A percentile compares a stretch with the other conserved stretches of the same genome.
phyloP scores from a whole-genome alignment of 257 asterid genomes.

The Mitragyna speciosa region DNA sequence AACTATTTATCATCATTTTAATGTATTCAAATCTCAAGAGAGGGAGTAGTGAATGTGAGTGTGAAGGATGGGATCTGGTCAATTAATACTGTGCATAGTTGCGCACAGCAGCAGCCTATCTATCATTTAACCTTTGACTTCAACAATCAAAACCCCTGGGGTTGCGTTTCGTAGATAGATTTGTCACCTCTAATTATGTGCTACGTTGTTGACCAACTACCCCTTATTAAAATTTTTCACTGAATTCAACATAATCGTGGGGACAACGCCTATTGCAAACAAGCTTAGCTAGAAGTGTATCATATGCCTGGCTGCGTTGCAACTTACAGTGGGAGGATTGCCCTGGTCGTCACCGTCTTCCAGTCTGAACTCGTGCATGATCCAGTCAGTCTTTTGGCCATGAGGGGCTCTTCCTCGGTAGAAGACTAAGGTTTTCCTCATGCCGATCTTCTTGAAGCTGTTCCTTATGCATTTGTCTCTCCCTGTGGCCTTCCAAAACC shows the following conservation, averaged over 20 bases:
- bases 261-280: background rate
- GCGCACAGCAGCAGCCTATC: too few species aligned
- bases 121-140: too few species aligned
- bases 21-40: too few species aligned
- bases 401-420: constrained; percentile 93
- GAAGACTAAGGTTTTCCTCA: constrained; percentile 90
- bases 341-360: constrained; percentile 46
- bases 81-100: too few species aligned
- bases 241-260: background rate
- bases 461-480: constrained; percentile 83
- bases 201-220: background rate
- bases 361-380: constrained; percentile 88
- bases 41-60: too few species aligned
- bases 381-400: constrained; percentile 92
- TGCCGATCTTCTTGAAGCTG: constrained; percentile 71
- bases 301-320: too few species aligned
- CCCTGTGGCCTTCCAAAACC: constrained; percentile 96
- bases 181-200: background rate
- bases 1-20: too few species aligned
- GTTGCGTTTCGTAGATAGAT: background rate
- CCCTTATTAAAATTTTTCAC: too few species aligned
- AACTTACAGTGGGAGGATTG: constrained; percentile 26
- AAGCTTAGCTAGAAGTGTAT: background rate
- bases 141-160: too few species aligned
- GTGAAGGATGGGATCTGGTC: too few species aligned